A percentile compares a stretch with the other conserved stretches of the same genome.
Evolutionary conservation across 129 eudicot genomes (phyloP).

Genomic region (Centrapalus pauciflorus): DNA sequence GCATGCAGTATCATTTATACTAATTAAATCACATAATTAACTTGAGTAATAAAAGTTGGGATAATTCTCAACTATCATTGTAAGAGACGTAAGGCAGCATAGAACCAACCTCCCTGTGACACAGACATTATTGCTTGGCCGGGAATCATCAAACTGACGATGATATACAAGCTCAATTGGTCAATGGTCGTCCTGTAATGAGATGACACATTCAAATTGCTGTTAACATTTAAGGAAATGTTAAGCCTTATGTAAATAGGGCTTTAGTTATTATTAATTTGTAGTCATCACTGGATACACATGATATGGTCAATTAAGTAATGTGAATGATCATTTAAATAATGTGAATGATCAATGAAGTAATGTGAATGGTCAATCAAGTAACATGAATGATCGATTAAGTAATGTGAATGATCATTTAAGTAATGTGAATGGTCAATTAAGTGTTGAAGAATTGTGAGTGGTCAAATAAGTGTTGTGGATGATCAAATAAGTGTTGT

Average conservation of each 20-base stretch:
- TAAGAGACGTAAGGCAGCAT: conserved; percentile 1
- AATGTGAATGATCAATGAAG: too few relatives aligned
- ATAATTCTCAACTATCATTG: background rate
- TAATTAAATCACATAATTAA: background rate
- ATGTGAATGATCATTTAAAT: too few relatives aligned
- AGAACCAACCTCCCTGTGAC: conserved; percentile 78
- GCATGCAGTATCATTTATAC: conserved; percentile 11
- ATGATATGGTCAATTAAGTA: too few relatives aligned
- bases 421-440: too few relatives aligned
- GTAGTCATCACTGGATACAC: too few relatives aligned
- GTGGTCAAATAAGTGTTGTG: too few relatives aligned
- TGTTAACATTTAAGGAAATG: background rate
- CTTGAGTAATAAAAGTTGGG: background rate
- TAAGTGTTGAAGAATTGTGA: too few relatives aligned
- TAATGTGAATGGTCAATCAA: too few relatives aligned
- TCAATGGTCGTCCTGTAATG: conserved; percentile 83
- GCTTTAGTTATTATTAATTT: background rate
- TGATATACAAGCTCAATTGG: conserved; percentile 95
- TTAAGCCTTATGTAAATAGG: background rate
- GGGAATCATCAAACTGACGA: conserved; percentile 98
- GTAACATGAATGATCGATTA: too few relatives aligned
- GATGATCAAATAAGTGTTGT: too few relatives aligned
- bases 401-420: too few relatives aligned
- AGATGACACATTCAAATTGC: conserved; percentile 3
- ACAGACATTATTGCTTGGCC: conserved; percentile 73